phyloP scores from a whole-genome alignment of 176 grass and related monocot species.

The Avena eriantha region DNA sequence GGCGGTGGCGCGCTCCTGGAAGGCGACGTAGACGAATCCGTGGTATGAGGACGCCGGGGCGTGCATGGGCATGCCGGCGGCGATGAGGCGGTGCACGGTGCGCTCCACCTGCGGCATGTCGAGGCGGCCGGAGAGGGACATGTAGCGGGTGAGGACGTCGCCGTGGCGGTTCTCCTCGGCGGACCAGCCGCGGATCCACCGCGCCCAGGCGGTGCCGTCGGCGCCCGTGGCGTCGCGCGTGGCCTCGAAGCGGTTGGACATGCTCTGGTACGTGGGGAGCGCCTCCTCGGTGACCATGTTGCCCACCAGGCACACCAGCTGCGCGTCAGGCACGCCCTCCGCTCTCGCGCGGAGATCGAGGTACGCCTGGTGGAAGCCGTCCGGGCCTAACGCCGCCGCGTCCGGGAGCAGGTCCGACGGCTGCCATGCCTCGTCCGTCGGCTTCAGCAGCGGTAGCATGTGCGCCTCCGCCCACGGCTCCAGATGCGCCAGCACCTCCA shows the following conservation, averaged over 20 bases:
- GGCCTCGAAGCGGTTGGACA: slow-evolving; percentile 67
- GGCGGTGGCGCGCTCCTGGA: slow-evolving; percentile 86
- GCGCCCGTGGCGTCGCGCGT: slow-evolving; percentile 71
- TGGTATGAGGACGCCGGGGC: slow-evolving; percentile 19
- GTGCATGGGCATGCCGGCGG: slow-evolving; percentile 53
- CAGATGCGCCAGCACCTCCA: slow-evolving; percentile 63
- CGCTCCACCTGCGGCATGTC: slow-evolving; percentile 72
- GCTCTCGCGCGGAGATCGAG: slow-evolving; percentile 51
- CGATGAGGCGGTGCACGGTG: slow-evolving; percentile 76
- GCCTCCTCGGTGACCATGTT: slow-evolving; percentile 97
- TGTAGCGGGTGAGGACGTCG: slow-evolving; percentile 75
- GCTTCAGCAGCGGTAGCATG: slow-evolving; percentile 72
- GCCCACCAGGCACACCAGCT: slow-evolving; percentile 65
- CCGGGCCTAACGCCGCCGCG: slow-evolving; percentile 39
- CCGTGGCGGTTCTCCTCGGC: slow-evolving; percentile 96
- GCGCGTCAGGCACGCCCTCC: slow-evolving; percentile 51
- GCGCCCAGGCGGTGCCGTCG: slow-evolving; percentile 67
- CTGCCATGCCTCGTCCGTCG: slow-evolving; percentile 70
- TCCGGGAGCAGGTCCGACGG: slow-evolving; percentile 79
- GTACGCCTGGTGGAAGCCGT: slow-evolving; percentile 59
- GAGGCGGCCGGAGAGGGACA: slow-evolving; percentile 48
- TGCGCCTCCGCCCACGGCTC: slow-evolving; percentile 64
- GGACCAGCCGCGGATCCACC: slow-evolving; percentile 79
- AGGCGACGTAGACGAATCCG: slow-evolving; percentile 28
- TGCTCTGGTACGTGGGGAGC: slow-evolving; percentile 82